Percentiles rank a stretch among this genome's conserved stretches.
These are phyloP conservation scores for Coemansia interrupta DNA, from an alignment of 192 early-diverging fungal species.

Conservation along the genomic window DNA sequence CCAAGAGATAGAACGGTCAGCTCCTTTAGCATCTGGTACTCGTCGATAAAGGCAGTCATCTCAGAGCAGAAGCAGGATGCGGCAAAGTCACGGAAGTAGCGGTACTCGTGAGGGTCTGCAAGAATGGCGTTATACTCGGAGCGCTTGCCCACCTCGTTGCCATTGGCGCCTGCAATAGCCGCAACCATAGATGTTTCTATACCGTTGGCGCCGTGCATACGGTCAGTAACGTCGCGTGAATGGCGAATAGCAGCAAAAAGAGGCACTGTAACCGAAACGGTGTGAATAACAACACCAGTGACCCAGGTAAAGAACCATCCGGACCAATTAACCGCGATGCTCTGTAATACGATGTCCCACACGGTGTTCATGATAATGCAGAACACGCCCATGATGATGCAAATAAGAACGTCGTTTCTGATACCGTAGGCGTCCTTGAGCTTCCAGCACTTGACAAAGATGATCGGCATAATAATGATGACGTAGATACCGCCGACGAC, in stretches of 20 bases:
- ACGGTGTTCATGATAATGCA: conserved; percentile 22
- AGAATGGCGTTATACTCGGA: conserved; percentile 42
- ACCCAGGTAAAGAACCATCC: conserved; percentile 45
- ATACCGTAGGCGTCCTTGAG: conserved; percentile 48
- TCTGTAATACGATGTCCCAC: conserved; percentile 28
- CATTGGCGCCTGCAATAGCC: conserved; percentile 27
- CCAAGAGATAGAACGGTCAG: conserved; percentile 31
- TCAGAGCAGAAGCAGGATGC: conserved; percentile 53
- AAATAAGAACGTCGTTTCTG: conserved; percentile 36
- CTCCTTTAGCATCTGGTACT: conserved; percentile 44
- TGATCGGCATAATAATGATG: conserved; percentile 20
- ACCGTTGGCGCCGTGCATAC: conserved; percentile 36
- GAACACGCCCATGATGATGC: conserved; percentile 18
- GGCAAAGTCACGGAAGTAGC: conserved; percentile 47
- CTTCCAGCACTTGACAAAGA: conserved; percentile 34
- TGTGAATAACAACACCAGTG: conserved; percentile 23
- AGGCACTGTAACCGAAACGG: conserved; percentile 23
- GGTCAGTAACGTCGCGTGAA: conserved; percentile 28
- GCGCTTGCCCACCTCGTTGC: conserved; percentile 19
- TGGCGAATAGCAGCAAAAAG: conserved; percentile 32
- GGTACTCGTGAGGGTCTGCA: conserved; percentile 43
- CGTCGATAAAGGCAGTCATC: conserved; percentile 47
- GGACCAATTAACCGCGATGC: conserved; percentile 24
- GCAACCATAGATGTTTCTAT: conserved; percentile 26
- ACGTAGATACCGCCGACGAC: conserved; percentile 12